A percentile compares a stretch with the other conserved stretches of the same genome.
Conservation (phyloP, 129 eudicot genomes). For the Smallanthus sonchifolius region DNA sequence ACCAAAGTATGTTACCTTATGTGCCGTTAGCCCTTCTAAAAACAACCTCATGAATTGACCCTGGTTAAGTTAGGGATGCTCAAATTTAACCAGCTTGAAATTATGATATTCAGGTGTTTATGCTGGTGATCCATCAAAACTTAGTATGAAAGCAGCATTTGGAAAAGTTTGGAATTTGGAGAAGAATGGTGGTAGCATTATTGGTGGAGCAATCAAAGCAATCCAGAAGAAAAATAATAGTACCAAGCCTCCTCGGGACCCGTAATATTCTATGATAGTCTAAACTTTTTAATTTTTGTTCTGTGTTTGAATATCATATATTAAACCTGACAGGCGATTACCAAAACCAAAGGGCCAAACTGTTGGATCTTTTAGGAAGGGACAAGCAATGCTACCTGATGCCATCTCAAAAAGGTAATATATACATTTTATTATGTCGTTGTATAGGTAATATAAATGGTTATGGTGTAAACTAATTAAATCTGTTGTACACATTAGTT, state of each 20-base stretch:
- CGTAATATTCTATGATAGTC: conserved; percentile 48
- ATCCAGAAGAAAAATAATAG: conserved; percentile 50
- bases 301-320: conserved; percentile 18
- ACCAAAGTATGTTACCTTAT: neutral
- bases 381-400: conserved; percentile 69
- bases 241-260: conserved; percentile 67
- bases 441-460: neutral
- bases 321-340: conserved; percentile 59
- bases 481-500: neutral
- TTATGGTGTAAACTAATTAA: neutral
- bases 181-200: conserved; percentile 84
- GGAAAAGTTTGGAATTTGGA: conserved; percentile 95
- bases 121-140: conserved; percentile 93
- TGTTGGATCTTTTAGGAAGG: conserved; percentile 91
- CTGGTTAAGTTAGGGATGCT: neutral
- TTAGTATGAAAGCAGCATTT: conserved; percentile 97
- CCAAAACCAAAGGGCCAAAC: conserved; percentile 96
- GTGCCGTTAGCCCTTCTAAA: neutral
- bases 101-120: conserved; percentile 62
- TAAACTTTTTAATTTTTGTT: neutral
- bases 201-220: conserved; percentile 84
- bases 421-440: neutral
- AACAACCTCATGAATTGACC: neutral
- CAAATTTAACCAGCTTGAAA: neutral
- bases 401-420: conserved; percentile 71